Base-by-base conservation (phyloP, 2,329 filamentous ascomycete genomes). In the Neofusicoccum sp. region DNA sequence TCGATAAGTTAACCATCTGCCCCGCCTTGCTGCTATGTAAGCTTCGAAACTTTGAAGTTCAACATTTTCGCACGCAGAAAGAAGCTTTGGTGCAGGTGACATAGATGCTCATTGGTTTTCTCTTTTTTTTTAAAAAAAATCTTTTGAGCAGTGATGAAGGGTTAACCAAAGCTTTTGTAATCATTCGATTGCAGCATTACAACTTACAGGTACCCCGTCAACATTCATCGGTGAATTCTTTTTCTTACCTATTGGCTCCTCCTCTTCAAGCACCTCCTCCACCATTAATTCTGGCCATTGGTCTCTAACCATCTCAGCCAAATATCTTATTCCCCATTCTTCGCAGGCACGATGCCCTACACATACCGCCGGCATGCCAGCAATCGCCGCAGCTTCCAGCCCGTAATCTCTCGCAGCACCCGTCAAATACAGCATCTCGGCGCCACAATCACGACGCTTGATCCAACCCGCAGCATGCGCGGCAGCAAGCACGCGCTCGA, bases 301-400 rank as follows among this genome's bases (percentile, higher is more conserved):
- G 3, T 56, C 64, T 11, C 73, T 67, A 3, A 78, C 14, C 4
- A 66, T 61, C 12, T 61, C 63, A 11, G 71, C 74, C 16, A 78
- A 64, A 49, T 71, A 75, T 16, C 70, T 65, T n/a, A 79, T 75
- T 0, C 76, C 76, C 76, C 76, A 79, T 22, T 78, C 74, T 61
- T 79, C 76, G 11, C 73, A 74, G 14, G 69, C 67, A 1, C 71
- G 69, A 64, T 79, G 76, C 2, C 77, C 76, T 7, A 78, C 75
- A 56, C 76, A 79, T 3, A 71, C 70, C 12, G 76, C 74, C 9
- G 71, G 71, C 67, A 77, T 70, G 9, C 72, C 71, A 22, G 68
- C 62, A 7, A 71, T 69, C 54, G 66, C 68, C 12, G 76, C 76
- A 56, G 72, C 73, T 36, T 68, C 60, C 47, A 77, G 61, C 0